Conservation (phyloP, 805 yeast species). For the Metschnikowia santaceciliae region DNA sequence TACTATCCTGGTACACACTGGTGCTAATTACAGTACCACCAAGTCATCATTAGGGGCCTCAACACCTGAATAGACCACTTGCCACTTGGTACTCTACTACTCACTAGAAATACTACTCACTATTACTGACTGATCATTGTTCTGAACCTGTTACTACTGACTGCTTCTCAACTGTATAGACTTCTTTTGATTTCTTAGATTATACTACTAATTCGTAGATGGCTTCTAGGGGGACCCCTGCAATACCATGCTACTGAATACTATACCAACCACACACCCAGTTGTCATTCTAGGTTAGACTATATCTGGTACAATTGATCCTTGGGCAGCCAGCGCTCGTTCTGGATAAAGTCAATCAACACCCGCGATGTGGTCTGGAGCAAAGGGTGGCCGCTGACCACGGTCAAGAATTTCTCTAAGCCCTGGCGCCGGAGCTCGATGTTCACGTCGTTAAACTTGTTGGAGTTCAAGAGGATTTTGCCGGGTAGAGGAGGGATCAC, state of each 20-base stretch:
- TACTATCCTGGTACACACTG: no score
- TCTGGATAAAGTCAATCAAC: constrained; percentile 80
- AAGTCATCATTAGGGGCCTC: no score
- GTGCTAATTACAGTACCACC: no score
- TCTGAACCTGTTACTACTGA: no score
- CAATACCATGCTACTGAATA: no score
- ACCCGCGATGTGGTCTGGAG: constrained; percentile 81
- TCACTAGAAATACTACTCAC: neutral
- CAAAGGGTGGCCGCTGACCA: constrained; percentile 90
- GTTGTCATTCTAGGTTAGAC: neutral
- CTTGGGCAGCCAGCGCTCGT: constrained; percentile 64
- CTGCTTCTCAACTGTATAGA: no score
- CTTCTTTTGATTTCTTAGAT: no score
- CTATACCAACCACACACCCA: no score
- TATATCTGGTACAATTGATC: constrained; percentile 15
- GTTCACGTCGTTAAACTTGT: constrained; percentile 74
- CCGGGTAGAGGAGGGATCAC: constrained; percentile 88
- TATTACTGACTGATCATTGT: neutral
- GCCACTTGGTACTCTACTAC: no score
- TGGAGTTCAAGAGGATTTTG: constrained; percentile 62
- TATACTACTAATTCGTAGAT: no score
- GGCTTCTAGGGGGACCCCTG: no score
- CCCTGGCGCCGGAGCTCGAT: constrained; percentile 84
- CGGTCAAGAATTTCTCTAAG: constrained; percentile 67
- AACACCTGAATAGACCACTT: no score